A percentile compares a stretch with the other conserved stretches of the same genome.
Conservation (phyloP, 2,329 filamentous ascomycete genomes). For the Apiospora koreana region DNA sequence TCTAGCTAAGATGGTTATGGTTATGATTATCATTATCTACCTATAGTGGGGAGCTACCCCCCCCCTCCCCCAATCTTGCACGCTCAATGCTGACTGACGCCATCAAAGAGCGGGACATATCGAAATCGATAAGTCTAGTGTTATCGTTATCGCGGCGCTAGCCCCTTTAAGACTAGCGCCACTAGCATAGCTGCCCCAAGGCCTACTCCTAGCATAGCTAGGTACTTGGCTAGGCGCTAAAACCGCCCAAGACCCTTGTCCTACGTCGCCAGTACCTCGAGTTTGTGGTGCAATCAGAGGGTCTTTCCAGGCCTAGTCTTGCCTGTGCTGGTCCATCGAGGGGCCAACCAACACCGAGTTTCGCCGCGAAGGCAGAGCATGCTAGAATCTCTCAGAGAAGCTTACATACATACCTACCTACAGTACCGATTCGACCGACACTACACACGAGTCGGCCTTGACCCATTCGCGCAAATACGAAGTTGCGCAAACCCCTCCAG, state of each 20-base stretch:
- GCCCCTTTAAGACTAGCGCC: too few relatives aligned
- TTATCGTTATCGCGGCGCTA: too few relatives aligned
- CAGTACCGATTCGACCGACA: neutral
- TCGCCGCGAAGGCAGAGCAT: neutral
- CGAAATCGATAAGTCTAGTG: too few relatives aligned
- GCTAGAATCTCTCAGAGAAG: neutral
- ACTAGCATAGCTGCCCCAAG: too few relatives aligned
- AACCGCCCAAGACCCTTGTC: neutral
- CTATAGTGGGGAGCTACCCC: neutral
- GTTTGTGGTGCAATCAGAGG: neutral
- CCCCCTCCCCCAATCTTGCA: neutral
- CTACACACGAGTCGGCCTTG: neutral
- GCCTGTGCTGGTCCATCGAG: neutral
- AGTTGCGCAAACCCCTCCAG: neutral
- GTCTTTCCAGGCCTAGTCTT: neutral
- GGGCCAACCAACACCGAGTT: slow-evolving; percentile 7
- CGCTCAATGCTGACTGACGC: neutral
- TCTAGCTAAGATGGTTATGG: too few relatives aligned
- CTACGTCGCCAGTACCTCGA: neutral
- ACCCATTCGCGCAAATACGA: neutral
- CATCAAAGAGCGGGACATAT: too few relatives aligned
- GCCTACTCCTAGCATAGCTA: too few relatives aligned
- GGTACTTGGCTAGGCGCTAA: neutral
- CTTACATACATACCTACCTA: too few relatives aligned
- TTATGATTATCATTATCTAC: neutral